Percentiles rank a stretch among this genome's conserved stretches.
These are phyloP conservation scores for Monilinia fructicola DNA, from an alignment of 2,329 filamentous ascomycete genomes.

Conservation along the genomic window DNA sequence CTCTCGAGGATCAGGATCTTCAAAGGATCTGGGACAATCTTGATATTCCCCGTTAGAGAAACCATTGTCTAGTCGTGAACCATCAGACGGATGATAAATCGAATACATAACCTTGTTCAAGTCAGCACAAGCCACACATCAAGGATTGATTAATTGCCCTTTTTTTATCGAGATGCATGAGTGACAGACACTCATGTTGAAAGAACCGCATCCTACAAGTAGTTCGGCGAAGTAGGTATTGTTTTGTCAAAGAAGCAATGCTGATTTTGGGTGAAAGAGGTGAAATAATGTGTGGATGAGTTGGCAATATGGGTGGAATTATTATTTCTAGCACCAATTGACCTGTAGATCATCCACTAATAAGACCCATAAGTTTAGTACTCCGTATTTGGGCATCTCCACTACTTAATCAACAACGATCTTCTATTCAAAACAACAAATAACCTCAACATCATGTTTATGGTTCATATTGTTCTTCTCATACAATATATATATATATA, in stretches of 20 bases:
- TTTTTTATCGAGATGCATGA: not conserved
- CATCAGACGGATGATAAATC: not conserved
- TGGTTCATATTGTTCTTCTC: not conserved
- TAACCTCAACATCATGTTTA: not conserved
- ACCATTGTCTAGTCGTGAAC: not conserved
- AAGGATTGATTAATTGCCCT: not conserved
- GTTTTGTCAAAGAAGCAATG: not conserved
- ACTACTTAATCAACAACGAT: not conserved
- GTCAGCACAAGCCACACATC: not conserved
- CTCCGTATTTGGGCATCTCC: not conserved
- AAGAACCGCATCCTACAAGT: not conserved
- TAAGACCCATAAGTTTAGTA: not conserved
- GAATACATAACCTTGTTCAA: not conserved
- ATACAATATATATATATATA: too few species aligned
- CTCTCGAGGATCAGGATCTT: not conserved
- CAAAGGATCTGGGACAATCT: not conserved
- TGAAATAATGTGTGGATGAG: not conserved
- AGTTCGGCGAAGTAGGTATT: not conserved
- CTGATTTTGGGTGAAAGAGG: too few species aligned
- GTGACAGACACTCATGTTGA: not conserved
- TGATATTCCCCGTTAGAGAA: not conserved
- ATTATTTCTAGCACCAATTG: not conserved
- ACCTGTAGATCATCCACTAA: not conserved
- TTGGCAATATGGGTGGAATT: not conserved
- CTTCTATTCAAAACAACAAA: not conserved